These are phyloP conservation scores for Colletotrichum graminicola DNA, from an alignment of 2,329 filamentous ascomycete genomes.

Conservation along the genomic window DNA sequence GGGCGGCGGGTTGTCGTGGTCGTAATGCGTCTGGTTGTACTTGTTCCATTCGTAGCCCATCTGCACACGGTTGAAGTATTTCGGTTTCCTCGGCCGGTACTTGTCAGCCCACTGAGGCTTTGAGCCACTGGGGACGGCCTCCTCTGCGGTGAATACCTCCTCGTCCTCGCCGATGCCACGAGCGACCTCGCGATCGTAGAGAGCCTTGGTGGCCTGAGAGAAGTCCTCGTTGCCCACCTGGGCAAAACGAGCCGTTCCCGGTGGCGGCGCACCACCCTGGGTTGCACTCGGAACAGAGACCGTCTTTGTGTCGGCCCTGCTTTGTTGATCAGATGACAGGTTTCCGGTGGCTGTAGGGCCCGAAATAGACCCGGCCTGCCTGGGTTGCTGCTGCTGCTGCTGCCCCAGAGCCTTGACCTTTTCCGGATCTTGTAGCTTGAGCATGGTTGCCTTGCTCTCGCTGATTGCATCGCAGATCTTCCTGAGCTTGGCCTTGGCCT, in stretches of 20 bases:
- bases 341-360: conserved; percentile 33
- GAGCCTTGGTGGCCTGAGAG: conserved; percentile 85
- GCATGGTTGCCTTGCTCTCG: conserved; percentile 66
- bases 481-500: conserved; percentile 87
- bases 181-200: conserved; percentile 94
- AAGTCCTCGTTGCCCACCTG: conserved; percentile 80
- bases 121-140: conserved; percentile 74
- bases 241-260: conserved; percentile 77
- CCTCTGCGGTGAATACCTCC: conserved; percentile 94
- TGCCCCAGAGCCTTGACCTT: conserved; percentile 64
- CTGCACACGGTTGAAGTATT: conserved; percentile 97
- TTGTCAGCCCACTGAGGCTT: conserved; percentile 86
- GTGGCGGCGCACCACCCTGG: conserved; percentile 57
- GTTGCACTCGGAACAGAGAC: conserved; percentile 27
- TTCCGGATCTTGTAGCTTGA: conserved; percentile 76
- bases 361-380: conserved; percentile 53
- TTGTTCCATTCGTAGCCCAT: conserved; percentile 99
- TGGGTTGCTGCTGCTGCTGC: conserved; percentile 37
- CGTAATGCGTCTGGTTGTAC: conserved; percentile 99
- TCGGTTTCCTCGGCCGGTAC: conserved; percentile 89
- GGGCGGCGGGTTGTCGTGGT: conserved; percentile 96
- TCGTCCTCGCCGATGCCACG: conserved; percentile 93
- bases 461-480: conserved; percentile 83
- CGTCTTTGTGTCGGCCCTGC: conserved; percentile 47
- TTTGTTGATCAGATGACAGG: conserved; percentile 35